Percentiles rank a stretch among this genome's conserved stretches.
phyloP scores from a whole-genome alignment of 2,329 filamentous ascomycete genomes.

The Aspergillus novofumigatus region DNA sequence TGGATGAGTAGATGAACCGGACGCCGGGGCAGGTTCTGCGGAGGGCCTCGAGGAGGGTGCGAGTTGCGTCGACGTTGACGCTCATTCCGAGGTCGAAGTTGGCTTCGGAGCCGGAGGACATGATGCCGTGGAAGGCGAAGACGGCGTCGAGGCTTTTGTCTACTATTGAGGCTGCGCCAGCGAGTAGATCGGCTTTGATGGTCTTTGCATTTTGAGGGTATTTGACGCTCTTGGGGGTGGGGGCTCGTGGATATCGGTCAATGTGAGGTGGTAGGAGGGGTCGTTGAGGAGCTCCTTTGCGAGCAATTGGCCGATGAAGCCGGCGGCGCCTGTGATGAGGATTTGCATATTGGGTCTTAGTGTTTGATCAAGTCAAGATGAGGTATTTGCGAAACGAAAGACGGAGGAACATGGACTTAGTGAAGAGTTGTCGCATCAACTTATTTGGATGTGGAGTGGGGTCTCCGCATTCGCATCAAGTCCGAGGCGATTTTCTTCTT shows the following conservation, averaged over 20 bases:
- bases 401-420: neutral
- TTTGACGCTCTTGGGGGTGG: slow-evolving; percentile 46
- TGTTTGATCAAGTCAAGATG: neutral
- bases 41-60: slow-evolving; percentile 52
- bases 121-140: slow-evolving; percentile 64
- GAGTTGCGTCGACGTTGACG: slow-evolving; percentile 60
- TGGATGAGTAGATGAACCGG: slow-evolving; percentile 58
- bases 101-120: slow-evolving; percentile 61
- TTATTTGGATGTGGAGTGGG: slow-evolving; percentile 12
- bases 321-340: slow-evolving; percentile 61
- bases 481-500: slow-evolving; percentile 23
- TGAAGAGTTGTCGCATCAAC: neutral
- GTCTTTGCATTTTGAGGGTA: slow-evolving; percentile 49
- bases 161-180: slow-evolving; percentile 36
- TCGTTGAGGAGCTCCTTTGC: slow-evolving; percentile 52
- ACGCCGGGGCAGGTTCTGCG: slow-evolving; percentile 49
- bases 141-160: slow-evolving; percentile 48
- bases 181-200: slow-evolving; percentile 52
- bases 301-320: slow-evolving; percentile 62
- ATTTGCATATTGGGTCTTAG: slow-evolving; percentile 41
- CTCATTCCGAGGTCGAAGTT: slow-evolving; percentile 56
- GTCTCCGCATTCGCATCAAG: slow-evolving; percentile 35
- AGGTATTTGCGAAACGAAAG: neutral
- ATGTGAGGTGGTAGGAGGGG: slow-evolving; percentile 45
- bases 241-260: slow-evolving; percentile 57